Conservation (phyloP, 148 eudicot species). For the Pouteria glomerata region DNA sequence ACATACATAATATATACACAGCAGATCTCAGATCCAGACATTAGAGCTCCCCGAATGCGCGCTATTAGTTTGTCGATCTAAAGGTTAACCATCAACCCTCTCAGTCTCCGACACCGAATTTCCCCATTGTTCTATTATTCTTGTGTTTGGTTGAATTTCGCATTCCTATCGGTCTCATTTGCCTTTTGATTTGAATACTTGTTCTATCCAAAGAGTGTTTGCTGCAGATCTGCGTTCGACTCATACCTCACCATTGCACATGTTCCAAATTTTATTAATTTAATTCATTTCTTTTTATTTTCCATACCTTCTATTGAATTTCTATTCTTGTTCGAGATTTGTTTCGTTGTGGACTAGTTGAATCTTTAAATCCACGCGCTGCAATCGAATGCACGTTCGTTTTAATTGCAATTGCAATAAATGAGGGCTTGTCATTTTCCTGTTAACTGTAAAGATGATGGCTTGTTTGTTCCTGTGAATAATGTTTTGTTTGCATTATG, state of each 20-base stretch:
- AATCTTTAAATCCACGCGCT: neutral
- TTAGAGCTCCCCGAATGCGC: neutral
- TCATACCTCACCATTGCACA: too few species aligned
- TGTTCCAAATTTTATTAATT: neutral
- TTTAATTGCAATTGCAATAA: neutral
- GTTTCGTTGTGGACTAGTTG: neutral
- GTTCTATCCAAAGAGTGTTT: neutral
- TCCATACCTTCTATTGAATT: neutral
- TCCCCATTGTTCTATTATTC: neutral
- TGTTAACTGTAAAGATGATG: neutral
- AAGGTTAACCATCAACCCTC: neutral
- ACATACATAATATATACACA: neutral
- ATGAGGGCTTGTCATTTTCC: neutral
- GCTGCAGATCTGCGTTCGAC: too few species aligned
- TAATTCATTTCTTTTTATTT: neutral
- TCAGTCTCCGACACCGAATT: neutral
- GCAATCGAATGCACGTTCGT: too few species aligned
- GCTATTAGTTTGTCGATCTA: neutral
- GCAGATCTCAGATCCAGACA: slow-evolving; percentile 1
- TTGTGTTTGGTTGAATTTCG: neutral
- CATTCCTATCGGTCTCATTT: neutral
- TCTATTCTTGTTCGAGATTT: neutral
- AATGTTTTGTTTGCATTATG: neutral
- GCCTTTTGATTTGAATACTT: neutral
- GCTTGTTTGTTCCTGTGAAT: neutral